Base-by-base conservation (phyloP, 2,329 filamentous ascomycete genomes). In the Ophidiomyces ophidiicola region DNA sequence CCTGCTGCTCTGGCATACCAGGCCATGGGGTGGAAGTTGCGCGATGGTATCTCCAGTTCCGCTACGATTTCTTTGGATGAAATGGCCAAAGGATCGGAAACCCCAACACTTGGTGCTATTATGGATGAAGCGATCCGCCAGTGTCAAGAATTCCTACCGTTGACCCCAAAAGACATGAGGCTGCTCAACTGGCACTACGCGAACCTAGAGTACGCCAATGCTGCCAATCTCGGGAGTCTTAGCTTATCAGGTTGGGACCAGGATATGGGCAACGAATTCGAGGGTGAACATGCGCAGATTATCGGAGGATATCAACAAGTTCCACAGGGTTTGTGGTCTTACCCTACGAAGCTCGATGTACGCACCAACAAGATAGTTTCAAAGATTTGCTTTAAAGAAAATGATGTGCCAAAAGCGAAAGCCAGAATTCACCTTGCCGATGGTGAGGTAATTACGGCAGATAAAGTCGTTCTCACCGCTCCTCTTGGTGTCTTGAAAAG, bases 101-200 rank as follows among this genome's bases (percentile, higher is more conserved):
- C 71, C 36, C 82, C 87, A 17, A 93, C 84, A 0, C 67, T 98
- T 7, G 90, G 90, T 1, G 80, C 80, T n/a, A 82, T 92, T 2
- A 82, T 96, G 66, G 85, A 98, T 53, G 78, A 86, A 48, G 84
- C 86, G n/a, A 78, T 98, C 44, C 72, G 72, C 12, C 87, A 96
- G 57, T 98, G 94, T 56, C 80, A 82, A 52, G 69, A 73, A 21
- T 72, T 98, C 34, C 71, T 96, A 19, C 80, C 93, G 43, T 64
- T 98, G 37, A 83, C 78, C 10, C 74, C 87, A 1, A 82, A 85
- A 54, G 90, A 98, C 53, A 79, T 93, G 60, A 76, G 90, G 32
- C 68, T 98, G 11, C 72, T 96, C 53, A 98, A 94, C 54, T 98
- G 90, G 90, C 92, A 98, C 60, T 82, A 94, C 58, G 92, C 92